phyloP scores from a whole-genome alignment of 1,284 basidiomycete genomes.

The Sporisorium scitamineum region DNA sequence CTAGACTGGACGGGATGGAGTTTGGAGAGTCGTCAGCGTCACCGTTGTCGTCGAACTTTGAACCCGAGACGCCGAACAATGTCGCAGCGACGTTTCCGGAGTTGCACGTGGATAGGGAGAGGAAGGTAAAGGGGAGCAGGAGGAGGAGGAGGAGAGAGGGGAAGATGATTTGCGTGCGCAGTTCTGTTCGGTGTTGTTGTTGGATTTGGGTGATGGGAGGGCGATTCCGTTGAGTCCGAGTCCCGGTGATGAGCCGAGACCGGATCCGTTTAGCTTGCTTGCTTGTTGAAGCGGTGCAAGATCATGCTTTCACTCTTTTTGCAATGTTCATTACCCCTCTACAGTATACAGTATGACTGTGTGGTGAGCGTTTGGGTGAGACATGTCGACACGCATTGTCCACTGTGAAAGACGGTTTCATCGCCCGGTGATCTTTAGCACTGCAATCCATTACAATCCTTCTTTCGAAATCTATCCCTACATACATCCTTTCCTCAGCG shows the following conservation, averaged over 20 bases:
- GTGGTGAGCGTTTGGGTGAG: no score
- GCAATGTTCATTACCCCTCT: no score
- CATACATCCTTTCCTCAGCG: not conserved
- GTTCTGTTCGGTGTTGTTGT: slow-evolving; percentile 31
- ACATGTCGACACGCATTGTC: no score
- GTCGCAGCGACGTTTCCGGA: slow-evolving; percentile 7
- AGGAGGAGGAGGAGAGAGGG: not conserved
- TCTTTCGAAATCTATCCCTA: not conserved
- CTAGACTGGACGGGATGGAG: slow-evolving; percentile 4
- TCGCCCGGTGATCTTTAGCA: no score
- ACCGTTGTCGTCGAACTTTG: slow-evolving; percentile 20
- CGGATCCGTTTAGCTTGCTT: slow-evolving; percentile 16
- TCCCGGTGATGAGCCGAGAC: slow-evolving; percentile 1
- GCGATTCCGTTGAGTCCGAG: slow-evolving; percentile 32
- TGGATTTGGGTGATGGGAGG: slow-evolving; percentile 37
- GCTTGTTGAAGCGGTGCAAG: slow-evolving; percentile 1
- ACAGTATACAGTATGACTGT: no score
- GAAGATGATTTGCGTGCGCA: slow-evolving; percentile 28
- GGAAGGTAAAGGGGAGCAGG: no score
- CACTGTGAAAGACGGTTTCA: no score
- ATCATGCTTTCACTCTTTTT: no score
- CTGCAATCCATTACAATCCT: not conserved
- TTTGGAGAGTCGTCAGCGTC: slow-evolving; percentile 1
- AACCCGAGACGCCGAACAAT: slow-evolving; percentile 27
- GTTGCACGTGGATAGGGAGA: not conserved